Evolutionary conservation across 2,329 filamentous ascomycete species (phyloP), one percentile per base, ranked within the genome.

Genomic region (Ceratocystiopsis brevicomis): DNA sequence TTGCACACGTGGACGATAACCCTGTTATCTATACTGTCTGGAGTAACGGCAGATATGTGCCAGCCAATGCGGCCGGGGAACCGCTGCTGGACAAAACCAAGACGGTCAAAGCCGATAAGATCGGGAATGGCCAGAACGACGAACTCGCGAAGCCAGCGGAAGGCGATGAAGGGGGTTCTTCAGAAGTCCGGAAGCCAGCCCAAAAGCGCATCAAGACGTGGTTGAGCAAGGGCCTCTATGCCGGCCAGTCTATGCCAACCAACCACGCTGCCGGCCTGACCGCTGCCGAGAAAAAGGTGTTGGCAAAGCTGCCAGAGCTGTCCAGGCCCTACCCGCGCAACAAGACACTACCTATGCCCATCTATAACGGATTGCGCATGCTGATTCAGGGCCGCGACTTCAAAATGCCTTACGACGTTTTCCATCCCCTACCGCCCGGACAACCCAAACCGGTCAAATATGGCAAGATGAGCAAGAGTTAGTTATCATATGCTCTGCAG

Each of bases 401-500:
- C 61, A 85, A 85, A 59, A 65, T 98, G 30, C 90, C 90, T 0
- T 95, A 76, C 54, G 81, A 94, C 56, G 69, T 94, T 40, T 96
- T 88, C 65, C 82, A 85, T 43, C 88, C 88, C 3, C 71, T 93
- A 17, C 81, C 84, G 4, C 75, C 78, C 2, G 85, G 82, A 41
- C 83, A 94, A 56, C 83, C 86, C 19, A 94, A 93, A 60, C 87
- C 88, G 1, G 79, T 92, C 51, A 85, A 93, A 53, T 98, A 87
- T 81, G 78, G 78, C 51, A 88, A 88, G 58, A 79, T 90, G 52
- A 87, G 85, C 49, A 90, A 82, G 61, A 96, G 84, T 92, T 66
- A 66, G 79, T 61, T 38, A 9, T 21, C 4, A 2, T 30, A 12
- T n/a, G 10, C 17, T 21, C 3, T 15, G 16, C 14, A 8, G 10